Base-by-base conservation (phyloP, 495 filamentous ascomycete genomes). In the Hypoxylon fuscum region DNA sequence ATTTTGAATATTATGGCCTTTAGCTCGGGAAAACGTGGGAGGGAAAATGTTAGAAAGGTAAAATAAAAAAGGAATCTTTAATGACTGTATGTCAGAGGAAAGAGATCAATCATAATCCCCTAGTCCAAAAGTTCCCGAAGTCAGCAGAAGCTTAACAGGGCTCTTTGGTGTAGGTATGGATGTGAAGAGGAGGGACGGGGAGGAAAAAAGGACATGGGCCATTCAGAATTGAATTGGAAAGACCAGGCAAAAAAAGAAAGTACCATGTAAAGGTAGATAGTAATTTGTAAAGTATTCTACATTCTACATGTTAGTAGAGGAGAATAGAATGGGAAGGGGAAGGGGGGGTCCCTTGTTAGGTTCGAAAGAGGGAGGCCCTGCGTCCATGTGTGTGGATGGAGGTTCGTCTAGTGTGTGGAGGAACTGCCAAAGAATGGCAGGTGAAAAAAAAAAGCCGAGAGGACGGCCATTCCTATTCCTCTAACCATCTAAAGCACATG, bases 371-470 rank as follows among this genome's bases (percentile, higher is more conserved):
- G 63, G 57, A 54, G 53, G 52, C 27, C 47, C 57, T 37, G n/a
- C n/a, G n/a, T n/a, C n/a, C n/a, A n/a, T 27, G 25, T 27, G 25
- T 27, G 25, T 65, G 62, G 45, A 43, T n/a, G n/a, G n/a, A n/a
- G n/a, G n/a, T n/a, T n/a, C n/a, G n/a, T n/a, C n/a, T n/a, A n/a
- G n/a, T n/a, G 23, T 58, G 55, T 56, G 62, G 62, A 66, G 62
- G 62, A 60, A 56, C 62, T 61, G 51, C 55, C 50, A 60, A 40
- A 56, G 53, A 52, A 66, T 57, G 57, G 63, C 63, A 66, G 63
- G 63, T 66, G 56, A 60, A 66, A 61, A 66, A n/a, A 27, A 66
- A 66, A 60, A 58, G 63, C 63, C 63, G 63, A 66, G 53, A 66
- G 57, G 57, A 52, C 40, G 52, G 48, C 57, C 52, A 62, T 62